Evolutionary conservation across 2,329 filamentous ascomycete species (phyloP).

Genomic region (Penicillium sp.): DNA sequence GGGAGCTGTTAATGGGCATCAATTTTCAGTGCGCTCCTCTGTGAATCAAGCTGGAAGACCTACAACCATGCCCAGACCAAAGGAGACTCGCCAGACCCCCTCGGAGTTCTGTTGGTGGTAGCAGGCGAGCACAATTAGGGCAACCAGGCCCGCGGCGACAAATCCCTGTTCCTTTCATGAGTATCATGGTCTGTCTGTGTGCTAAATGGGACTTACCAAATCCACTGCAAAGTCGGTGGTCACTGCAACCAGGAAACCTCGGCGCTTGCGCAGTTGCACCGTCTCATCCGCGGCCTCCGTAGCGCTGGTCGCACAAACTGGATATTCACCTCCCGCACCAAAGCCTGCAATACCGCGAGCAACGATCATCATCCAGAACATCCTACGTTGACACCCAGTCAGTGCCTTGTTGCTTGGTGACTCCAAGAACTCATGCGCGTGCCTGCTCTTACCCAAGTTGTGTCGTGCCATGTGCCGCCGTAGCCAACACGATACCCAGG

Average conservation of each 20-base stretch:
- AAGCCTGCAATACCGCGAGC: slow-evolving; percentile 30
- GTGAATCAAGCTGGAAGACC: background rate
- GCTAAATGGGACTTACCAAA: slow-evolving; percentile 13
- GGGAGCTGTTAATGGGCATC: slow-evolving; percentile 38
- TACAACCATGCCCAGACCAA: slow-evolving; percentile 52
- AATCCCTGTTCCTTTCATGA: slow-evolving; percentile 23
- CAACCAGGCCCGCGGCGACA: slow-evolving; percentile 26
- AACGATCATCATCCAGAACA: slow-evolving; percentile 56
- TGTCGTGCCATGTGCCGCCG: slow-evolving; percentile 47
- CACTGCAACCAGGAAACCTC: slow-evolving; percentile 30
- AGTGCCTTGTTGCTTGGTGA: background rate
- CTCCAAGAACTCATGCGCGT: no score
- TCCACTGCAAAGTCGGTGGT: slow-evolving; percentile 31
- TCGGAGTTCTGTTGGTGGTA: slow-evolving; percentile 23
- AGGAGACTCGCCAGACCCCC: slow-evolving; percentile 53
- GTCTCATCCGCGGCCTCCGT: slow-evolving; percentile 32
- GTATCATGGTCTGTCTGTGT: background rate
- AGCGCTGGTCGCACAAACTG: slow-evolving; percentile 30
- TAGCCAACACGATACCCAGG: slow-evolving; percentile 50
- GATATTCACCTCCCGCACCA: slow-evolving; percentile 48
- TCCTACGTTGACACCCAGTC: slow-evolving; percentile 11
- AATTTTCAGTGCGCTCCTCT: no score
- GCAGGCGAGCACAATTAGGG: slow-evolving; percentile 29
- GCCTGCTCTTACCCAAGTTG: slow-evolving; percentile 31
- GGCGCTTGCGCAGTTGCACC: slow-evolving; percentile 19